Evolutionary conservation across 1,284 basidiomycete species (phyloP).

Genomic region (Irpex sp.): DNA sequence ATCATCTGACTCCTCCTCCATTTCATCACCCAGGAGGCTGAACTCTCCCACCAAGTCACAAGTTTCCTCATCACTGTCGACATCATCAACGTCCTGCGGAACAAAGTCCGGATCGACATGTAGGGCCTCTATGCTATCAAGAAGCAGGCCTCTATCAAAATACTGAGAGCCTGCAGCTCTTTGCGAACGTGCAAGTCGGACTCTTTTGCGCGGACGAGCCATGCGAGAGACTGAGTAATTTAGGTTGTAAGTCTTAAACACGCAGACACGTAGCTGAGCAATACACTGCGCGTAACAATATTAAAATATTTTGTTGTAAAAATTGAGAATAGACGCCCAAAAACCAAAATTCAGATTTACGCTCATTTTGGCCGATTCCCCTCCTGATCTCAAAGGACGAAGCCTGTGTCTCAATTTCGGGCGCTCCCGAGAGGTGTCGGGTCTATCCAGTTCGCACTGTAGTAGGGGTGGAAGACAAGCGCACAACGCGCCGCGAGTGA

Average conservation of each 20-base stretch:
- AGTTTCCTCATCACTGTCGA: neutral
- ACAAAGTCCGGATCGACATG: neutral
- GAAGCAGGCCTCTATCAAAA: neutral
- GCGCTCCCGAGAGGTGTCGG: neutral
- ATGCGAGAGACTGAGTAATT: neutral
- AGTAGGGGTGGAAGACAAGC: no score
- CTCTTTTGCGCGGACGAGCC: neutral
- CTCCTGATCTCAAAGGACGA: neutral
- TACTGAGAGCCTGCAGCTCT: neutral
- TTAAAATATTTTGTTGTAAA: neutral
- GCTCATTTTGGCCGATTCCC: neutral
- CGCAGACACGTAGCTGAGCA: neutral
- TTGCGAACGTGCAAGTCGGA: neutral
- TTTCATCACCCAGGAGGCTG: neutral
- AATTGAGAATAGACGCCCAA: neutral
- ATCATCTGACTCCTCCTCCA: neutral
- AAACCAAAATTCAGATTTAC: neutral
- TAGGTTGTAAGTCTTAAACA: neutral
- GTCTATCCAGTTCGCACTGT: neutral
- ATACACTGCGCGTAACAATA: neutral
- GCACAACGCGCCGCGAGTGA: no score
- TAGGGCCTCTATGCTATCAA: neutral
- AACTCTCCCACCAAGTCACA: neutral
- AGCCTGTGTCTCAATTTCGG: neutral
- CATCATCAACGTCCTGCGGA: neutral